These are phyloP conservation scores for Fusarium acutatum DNA, from an alignment of 2,329 filamentous ascomycete genomes.

Conservation along the genomic window DNA sequence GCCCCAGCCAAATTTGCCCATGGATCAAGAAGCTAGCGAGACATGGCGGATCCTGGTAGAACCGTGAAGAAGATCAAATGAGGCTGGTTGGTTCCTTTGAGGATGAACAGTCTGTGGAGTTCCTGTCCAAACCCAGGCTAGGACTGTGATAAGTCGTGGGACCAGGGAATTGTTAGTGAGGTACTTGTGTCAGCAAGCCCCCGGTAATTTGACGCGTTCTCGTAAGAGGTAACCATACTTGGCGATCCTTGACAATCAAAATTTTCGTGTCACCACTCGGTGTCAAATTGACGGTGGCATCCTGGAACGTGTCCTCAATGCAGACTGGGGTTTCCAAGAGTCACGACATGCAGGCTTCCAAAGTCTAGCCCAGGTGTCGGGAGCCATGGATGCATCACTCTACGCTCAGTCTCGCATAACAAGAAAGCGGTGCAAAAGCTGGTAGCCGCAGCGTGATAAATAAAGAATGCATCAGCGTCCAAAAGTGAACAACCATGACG, in stretches of 20 bases:
- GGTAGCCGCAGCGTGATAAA: neutral
- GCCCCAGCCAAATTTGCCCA: constrained; percentile 2
- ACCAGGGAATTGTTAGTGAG: constrained; percentile 50
- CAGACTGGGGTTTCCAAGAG: constrained; percentile 1
- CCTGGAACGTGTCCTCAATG: constrained; percentile 34
- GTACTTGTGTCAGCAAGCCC: constrained; percentile 43
- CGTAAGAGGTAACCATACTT: constrained; percentile 42
- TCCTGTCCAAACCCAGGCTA: constrained; percentile 10
- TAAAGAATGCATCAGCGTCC: constrained; percentile 1
- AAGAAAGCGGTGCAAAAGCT: neutral
- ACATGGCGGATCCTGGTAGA: constrained; percentile 27
- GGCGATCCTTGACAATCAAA: constrained; percentile 44
- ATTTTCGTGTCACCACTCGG: constrained; percentile 44
- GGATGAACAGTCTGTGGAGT: constrained; percentile 9
- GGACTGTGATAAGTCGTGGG: constrained; percentile 2
- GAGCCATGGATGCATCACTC: neutral
- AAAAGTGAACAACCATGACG: constrained; percentile 20
- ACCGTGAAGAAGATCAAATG: constrained; percentile 32
- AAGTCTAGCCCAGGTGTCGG: neutral
- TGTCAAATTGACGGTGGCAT: constrained; percentile 21
- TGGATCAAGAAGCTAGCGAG: constrained; percentile 13
- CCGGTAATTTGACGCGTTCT: constrained; percentile 36
- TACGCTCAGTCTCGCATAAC: neutral
- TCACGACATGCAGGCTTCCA: neutral
- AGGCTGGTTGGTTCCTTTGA: constrained; percentile 31